A percentile compares a stretch with the other conserved stretches of the same genome.
These are phyloP conservation scores for Leptosphaerulina australis DNA, from an alignment of 2,329 filamentous ascomycete species.

Conservation along the genomic window DNA sequence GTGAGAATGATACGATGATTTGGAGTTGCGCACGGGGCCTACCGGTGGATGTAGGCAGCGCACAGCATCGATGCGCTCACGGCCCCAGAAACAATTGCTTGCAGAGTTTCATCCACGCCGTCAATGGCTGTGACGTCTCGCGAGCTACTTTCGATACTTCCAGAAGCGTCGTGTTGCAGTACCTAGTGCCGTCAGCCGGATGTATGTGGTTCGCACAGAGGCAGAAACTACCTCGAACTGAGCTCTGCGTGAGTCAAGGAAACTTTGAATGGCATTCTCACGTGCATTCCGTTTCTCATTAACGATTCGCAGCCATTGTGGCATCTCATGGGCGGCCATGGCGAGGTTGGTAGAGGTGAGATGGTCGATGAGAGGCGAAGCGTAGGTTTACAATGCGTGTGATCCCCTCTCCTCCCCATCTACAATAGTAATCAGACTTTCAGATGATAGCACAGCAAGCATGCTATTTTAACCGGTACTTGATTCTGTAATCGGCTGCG, in stretches of 20 bases:
- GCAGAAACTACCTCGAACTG: conserved; percentile 9
- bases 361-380: not conserved
- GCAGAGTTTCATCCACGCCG: conserved; percentile 27
- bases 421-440: not conserved
- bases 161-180: conserved; percentile 19
- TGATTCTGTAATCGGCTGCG: conserved; percentile 1
- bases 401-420: not conserved
- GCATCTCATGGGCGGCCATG: conserved; percentile 24
- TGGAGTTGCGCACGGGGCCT: conserved; percentile 16
- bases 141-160: conserved; percentile 6
- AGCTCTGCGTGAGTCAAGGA: conserved; percentile 14
- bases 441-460: conserved; percentile 4
- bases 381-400: too few species aligned
- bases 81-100: conserved; percentile 33
- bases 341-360: conserved; percentile 5
- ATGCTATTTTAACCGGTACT: not conserved
- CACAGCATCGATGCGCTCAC: conserved; percentile 40
- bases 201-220: not conserved
- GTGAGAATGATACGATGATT: conserved; percentile 43
- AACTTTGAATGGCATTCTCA: conserved; percentile 35
- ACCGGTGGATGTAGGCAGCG: conserved; percentile 41
- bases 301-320: conserved; percentile 38
- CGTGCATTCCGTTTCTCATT: conserved; percentile 33
- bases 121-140: conserved; percentile 21
- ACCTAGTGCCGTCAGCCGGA: conserved; percentile 22